phyloP scores from a whole-genome alignment of 2,329 filamentous ascomycete genomes.

The Diatrype stigma region DNA sequence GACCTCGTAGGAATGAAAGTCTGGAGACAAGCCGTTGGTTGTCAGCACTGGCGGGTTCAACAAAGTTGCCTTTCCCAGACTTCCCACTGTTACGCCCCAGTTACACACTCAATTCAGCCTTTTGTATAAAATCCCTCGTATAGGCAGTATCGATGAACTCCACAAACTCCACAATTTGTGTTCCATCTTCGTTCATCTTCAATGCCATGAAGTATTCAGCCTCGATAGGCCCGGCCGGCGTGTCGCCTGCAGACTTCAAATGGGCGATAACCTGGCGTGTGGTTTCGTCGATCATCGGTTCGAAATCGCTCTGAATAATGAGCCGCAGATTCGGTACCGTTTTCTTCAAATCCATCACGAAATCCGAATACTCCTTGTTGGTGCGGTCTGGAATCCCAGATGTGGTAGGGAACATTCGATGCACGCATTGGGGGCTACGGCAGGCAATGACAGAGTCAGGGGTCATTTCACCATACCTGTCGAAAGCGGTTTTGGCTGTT shows the following conservation, averaged over 20 bases:
- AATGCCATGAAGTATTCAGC: slow-evolving; percentile 19
- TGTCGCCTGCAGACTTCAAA: slow-evolving; percentile 14
- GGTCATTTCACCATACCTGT: slow-evolving; percentile 3
- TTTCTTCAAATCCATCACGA: neutral
- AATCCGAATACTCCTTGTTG: slow-evolving; percentile 3
- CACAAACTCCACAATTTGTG: slow-evolving; percentile 12
- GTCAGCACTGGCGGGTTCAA: too few species aligned
- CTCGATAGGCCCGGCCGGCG: slow-evolving; percentile 12
- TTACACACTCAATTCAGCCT: too few species aligned
- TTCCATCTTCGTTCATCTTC: slow-evolving; percentile 16
- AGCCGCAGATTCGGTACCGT: slow-evolving; percentile 3
- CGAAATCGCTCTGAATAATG: slow-evolving; percentile 3
- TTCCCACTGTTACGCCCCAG: too few species aligned
- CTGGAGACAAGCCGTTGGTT: too few species aligned
- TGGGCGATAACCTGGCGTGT: slow-evolving; percentile 15
- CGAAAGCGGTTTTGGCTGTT: too few species aligned
- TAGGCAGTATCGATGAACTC: slow-evolving; percentile 19
- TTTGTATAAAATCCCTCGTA: slow-evolving; percentile 3
- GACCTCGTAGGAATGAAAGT: too few species aligned
- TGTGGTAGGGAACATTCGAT: slow-evolving; percentile 3
- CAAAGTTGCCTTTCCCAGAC: too few species aligned
- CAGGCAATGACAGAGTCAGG: slow-evolving; percentile 9
- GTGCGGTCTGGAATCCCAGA: slow-evolving; percentile 1
- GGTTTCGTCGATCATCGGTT: slow-evolving; percentile 14
- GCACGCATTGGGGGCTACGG: slow-evolving; percentile 7